Conservation (phyloP, 1,139 yeast genomes). For the Chernovozyma aurita region DNA sequence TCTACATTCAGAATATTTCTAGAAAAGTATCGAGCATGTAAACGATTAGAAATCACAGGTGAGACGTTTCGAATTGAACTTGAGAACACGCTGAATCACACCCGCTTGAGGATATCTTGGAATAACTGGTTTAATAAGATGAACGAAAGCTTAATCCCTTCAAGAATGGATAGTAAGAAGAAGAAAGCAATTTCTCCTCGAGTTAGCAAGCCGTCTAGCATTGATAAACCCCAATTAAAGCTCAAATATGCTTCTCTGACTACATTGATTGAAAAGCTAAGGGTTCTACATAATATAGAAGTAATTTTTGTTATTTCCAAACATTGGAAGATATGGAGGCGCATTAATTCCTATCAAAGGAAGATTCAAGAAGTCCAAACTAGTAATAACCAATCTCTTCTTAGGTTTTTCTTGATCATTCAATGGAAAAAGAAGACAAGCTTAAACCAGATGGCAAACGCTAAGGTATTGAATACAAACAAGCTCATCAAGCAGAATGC, state of each 20-base stretch:
- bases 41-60: background rate
- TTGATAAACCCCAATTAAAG: background rate
- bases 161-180: too few species aligned
- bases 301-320: background rate
- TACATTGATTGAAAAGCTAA: background rate
- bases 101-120: background rate
- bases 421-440: slow-evolving; percentile 2
- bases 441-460: slow-evolving; percentile 1
- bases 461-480: background rate
- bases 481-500: background rate
- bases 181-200: too few species aligned
- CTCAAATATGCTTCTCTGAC: background rate
- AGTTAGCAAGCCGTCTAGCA: background rate
- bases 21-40: background rate
- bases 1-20: background rate
- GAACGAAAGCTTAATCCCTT: background rate
- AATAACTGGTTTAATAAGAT: background rate
- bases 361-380: background rate
- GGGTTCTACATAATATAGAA: slow-evolving; percentile 1
- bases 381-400: background rate
- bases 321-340: slow-evolving; percentile 2
- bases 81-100: background rate
- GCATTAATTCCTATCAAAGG: background rate
- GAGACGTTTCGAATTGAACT: background rate
- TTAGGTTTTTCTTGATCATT: background rate